Evolutionary conservation across 2,329 filamentous ascomycete species (phyloP).

Genomic region (Fusarium miscanthi): DNA sequence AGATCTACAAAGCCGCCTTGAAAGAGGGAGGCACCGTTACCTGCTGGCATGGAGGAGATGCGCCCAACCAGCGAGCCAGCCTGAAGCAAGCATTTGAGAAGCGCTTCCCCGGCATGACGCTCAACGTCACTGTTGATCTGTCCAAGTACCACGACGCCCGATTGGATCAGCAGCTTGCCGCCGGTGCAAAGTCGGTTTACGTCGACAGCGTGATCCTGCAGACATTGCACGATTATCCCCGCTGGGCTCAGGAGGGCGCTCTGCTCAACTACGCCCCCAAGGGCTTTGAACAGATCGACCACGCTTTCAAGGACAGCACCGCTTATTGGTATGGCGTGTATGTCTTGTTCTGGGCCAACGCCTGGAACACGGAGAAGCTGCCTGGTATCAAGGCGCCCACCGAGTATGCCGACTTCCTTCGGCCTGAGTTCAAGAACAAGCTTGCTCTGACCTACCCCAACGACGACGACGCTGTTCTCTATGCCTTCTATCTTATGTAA

Average conservation of each 20-base stretch:
- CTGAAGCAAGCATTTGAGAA: slow-evolving; percentile 58
- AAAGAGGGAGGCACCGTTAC: slow-evolving; percentile 59
- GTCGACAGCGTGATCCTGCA: slow-evolving; percentile 59
- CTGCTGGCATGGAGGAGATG: slow-evolving; percentile 62
- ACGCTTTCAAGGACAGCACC: slow-evolving; percentile 50
- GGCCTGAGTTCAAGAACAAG: slow-evolving; percentile 64
- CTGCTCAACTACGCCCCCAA: slow-evolving; percentile 62
- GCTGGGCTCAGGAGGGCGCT: slow-evolving; percentile 60
- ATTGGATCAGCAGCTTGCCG: slow-evolving; percentile 59
- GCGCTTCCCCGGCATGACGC: slow-evolving; percentile 60
- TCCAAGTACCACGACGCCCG: slow-evolving; percentile 65
- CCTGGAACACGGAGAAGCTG: slow-evolving; percentile 47
- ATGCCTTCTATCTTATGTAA: slow-evolving; percentile 58
- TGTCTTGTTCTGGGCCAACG: slow-evolving; percentile 53
- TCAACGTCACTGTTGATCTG: slow-evolving; percentile 65
- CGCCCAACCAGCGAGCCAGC: slow-evolving; percentile 52
- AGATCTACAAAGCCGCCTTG: slow-evolving; percentile 62
- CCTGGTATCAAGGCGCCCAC: slow-evolving; percentile 46
- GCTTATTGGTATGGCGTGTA: slow-evolving; percentile 56
- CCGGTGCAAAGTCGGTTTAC: slow-evolving; percentile 46
- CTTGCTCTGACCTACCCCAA: slow-evolving; percentile 67
- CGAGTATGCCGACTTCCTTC: slow-evolving; percentile 56
- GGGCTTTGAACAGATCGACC: slow-evolving; percentile 57
- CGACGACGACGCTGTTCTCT: slow-evolving; percentile 67
- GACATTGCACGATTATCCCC: slow-evolving; percentile 62